Evolutionary conservation across 2,329 filamentous ascomycete species (phyloP).

Genomic region (Lithohypha guttulata): DNA sequence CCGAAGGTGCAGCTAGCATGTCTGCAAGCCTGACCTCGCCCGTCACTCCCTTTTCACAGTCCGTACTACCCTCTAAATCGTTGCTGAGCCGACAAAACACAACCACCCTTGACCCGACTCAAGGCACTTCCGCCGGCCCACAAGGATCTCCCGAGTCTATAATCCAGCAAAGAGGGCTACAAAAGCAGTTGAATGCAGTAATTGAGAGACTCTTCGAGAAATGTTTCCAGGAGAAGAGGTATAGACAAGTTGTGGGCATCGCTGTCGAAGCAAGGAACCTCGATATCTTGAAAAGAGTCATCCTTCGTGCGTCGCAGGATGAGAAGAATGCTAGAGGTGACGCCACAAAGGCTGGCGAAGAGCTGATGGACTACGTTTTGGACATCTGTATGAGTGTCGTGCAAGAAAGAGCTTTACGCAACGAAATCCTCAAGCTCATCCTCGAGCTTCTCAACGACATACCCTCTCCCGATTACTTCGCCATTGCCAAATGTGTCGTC

Average conservation of each 20-base stretch:
- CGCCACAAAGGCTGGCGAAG: conserved; percentile 57
- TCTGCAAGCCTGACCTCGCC: conserved; percentile 66
- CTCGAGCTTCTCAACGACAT: conserved; percentile 93
- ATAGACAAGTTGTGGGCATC: conserved; percentile 92
- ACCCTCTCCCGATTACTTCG: conserved; percentile 88
- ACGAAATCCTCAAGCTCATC: conserved; percentile 76
- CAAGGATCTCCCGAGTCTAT: conserved; percentile 48
- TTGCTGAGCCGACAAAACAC: conserved; percentile 73
- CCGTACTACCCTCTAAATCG: conserved; percentile 84
- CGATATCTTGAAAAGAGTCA: conserved; percentile 73
- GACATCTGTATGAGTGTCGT: conserved; percentile 97
- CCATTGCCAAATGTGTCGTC: conserved; percentile 94
- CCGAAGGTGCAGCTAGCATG: conserved; percentile 54
- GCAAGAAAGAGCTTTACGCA: conserved; percentile 78
- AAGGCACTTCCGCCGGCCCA: conserved; percentile 45
- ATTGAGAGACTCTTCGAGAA: conserved; percentile 85
- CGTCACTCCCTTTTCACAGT: conserved; percentile 91
- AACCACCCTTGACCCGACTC: conserved; percentile 45
- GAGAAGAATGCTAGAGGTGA: conserved; percentile 58
- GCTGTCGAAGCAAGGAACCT: conserved; percentile 90
- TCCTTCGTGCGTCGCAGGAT: conserved; percentile 78
- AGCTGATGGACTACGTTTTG: conserved; percentile 92
- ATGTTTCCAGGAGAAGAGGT: conserved; percentile 75
- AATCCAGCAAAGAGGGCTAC: conserved; percentile 61
- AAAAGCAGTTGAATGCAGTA: conserved; percentile 68